phyloP scores from a whole-genome alignment of 495 filamentous ascomycete genomes.

The Aspergillus sparsus region DNA sequence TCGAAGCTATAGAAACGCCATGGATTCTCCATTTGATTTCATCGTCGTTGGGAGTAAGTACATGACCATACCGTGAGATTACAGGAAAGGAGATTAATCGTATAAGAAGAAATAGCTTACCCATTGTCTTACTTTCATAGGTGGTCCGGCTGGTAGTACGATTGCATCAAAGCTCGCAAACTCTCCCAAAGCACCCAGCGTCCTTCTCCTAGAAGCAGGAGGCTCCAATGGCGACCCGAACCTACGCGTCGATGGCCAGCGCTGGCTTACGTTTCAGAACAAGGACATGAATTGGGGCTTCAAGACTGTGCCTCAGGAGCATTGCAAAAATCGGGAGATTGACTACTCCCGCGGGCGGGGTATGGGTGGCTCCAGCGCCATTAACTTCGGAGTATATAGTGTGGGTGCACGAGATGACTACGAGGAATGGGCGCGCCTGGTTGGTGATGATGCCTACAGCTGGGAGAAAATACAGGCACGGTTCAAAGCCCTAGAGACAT shows the following conservation, averaged over 20 bases:
- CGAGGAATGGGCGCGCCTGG: slow-evolving; percentile 51
- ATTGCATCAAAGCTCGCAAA: slow-evolving; percentile 51
- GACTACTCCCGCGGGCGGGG: slow-evolving; percentile 61
- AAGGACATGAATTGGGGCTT: slow-evolving; percentile 59
- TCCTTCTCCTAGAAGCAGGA: slow-evolving; percentile 63
- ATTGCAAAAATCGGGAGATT: slow-evolving; percentile 51
- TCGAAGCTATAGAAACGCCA: not conserved
- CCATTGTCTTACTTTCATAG: slow-evolving; percentile 31
- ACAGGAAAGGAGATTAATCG: not conserved
- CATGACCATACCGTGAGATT: not conserved
- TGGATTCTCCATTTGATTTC: slow-evolving; percentile 9
- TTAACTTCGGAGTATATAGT: slow-evolving; percentile 64
- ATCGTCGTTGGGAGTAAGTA: slow-evolving; percentile 15
- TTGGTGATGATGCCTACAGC: slow-evolving; percentile 46
- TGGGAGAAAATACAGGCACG: slow-evolving; percentile 52
- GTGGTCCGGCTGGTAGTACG: slow-evolving; percentile 56
- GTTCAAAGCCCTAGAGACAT: slow-evolving; percentile 56
- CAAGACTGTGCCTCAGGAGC: slow-evolving; percentile 56
- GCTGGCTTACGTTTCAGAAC: slow-evolving; percentile 52
- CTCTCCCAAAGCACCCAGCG: slow-evolving; percentile 43
- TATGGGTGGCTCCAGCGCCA: slow-evolving; percentile 60
- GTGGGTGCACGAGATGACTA: slow-evolving; percentile 62
- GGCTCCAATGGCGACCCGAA: slow-evolving; percentile 47
- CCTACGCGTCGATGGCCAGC: slow-evolving; percentile 52
- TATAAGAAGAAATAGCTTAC: not conserved